These are phyloP conservation scores for Chytriomyces confervae DNA, from an alignment of 192 early-diverging fungal genomes.

Conservation along the genomic window DNA sequence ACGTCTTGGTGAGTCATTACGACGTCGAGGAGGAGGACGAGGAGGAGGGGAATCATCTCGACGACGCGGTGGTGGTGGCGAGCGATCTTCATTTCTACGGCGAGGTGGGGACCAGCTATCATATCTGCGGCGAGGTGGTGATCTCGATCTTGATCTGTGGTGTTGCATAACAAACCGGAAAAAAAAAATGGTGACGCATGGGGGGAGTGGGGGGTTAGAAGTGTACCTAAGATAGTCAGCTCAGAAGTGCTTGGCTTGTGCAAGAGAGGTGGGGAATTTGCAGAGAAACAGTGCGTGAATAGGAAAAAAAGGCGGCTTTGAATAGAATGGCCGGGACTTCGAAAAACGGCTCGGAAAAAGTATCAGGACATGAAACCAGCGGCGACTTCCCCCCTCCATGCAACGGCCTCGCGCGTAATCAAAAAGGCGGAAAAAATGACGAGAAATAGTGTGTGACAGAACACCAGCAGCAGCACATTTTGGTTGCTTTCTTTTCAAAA, in stretches of 20 bases:
- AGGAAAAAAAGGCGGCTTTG: background rate
- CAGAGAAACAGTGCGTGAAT: background rate
- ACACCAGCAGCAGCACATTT: too few relatives aligned
- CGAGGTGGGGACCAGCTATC: slow-evolving; percentile 14
- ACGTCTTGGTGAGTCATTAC: background rate
- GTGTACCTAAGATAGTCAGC: background rate
- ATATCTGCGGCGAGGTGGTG: slow-evolving; percentile 38
- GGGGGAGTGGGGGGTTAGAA: background rate
- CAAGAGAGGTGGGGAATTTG: background rate
- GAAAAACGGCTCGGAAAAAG: slow-evolving; percentile 1
- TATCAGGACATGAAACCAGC: background rate
- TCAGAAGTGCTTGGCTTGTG: background rate
- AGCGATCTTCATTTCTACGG: slow-evolving; percentile 10
- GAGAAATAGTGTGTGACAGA: too few relatives aligned
- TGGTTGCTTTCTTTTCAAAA: too few relatives aligned
- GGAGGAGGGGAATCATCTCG: slow-evolving; percentile 1
- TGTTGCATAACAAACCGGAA: background rate
- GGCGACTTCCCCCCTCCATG: background rate
- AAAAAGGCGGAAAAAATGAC: too few relatives aligned
- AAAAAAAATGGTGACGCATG: background rate
- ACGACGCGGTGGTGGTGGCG: slow-evolving; percentile 9
- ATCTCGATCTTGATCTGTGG: slow-evolving; percentile 18
- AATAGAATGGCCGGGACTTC: background rate
- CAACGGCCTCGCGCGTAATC: background rate
- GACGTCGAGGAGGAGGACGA: background rate